Evolutionary conservation across 805 yeast genomes (phyloP), one percentile per base, ranked within the genome.

Genomic region (Ogataea nakhonphanomensis): DNA sequence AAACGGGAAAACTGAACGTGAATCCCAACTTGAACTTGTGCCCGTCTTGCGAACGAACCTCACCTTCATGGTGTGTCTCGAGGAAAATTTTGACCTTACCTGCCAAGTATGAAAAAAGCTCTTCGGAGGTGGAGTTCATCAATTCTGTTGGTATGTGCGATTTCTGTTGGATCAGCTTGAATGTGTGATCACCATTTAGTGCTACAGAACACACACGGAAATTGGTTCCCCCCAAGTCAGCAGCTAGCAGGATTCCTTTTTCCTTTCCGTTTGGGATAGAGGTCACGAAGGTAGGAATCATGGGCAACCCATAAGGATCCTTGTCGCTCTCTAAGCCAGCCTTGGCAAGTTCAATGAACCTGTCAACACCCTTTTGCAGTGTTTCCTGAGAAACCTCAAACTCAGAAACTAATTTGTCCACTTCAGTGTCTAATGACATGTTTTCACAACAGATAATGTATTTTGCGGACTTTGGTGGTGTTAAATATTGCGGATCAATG

Each of bases 181-280:
- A 89, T n/a, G 91, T 81, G 50, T 85, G 87, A 55, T 81, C 81
- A 38, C 95, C 95, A 35, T 73, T 69, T 53, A 91, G 71, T 26
- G 72, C 61, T 23, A 91, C 90, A 2, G 96, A 88, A 59, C 97
- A 89, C 20, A 93, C 96, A 55, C 99, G 74, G 66, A 91, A 88
- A 62, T 93, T 90, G 43, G 98, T 90, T 36, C 98, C 98, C 47
- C 99, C 99, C 38, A 91, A 71, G 59, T 91, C 98, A 4, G 93
- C 95, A 39, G 98, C 98, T 45, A 91, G 67, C 47, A 74, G 78
- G 28, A 85, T 70, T 32, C 98, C 98, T 40, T 69, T 71, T 61
- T 91, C 99, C 34, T 75, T 71, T 31, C 99, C 99, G 30, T 73
- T 75, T 15, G 99, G 99, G 41, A 87, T 74, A 8, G 76, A 72